These are phyloP conservation scores for Phlebiopsis flavidoalba DNA, from an alignment of 768 basidiomycete species.

Conservation along the genomic window DNA sequence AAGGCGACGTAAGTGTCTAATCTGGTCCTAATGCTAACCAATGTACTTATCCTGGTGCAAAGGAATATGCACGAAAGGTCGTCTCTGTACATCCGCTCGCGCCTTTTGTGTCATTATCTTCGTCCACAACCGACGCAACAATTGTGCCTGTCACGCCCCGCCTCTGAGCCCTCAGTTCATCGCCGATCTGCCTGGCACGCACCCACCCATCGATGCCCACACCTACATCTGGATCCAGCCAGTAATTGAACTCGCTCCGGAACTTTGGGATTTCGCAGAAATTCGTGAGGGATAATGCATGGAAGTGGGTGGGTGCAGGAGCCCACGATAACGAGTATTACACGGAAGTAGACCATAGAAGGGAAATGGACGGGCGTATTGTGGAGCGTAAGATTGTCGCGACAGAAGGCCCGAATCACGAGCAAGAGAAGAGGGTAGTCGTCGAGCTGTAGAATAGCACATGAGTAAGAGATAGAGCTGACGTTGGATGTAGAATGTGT, in stretches of 20 bases:
- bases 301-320: constrained; percentile 64
- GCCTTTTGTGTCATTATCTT: constrained; percentile 26
- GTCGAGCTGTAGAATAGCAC: background rate
- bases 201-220: constrained; percentile 41
- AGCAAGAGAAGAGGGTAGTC: constrained; percentile 1
- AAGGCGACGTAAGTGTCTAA: constrained; percentile 59
- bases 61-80: constrained; percentile 69
- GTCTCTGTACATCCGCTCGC: constrained; percentile 57
- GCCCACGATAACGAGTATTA: constrained; percentile 34
- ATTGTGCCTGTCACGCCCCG: constrained; percentile 35
- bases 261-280: constrained; percentile 80
- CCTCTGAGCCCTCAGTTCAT: constrained; percentile 32
- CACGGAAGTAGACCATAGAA: constrained; percentile 47
- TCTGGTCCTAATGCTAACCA: background rate
- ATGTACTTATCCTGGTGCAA: background rate
- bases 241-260: constrained; percentile 40
- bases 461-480: no score
- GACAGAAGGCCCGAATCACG: background rate
- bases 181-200: constrained; percentile 21
- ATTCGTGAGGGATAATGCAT: constrained; percentile 71
- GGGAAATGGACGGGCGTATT: constrained; percentile 34
- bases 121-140: constrained; percentile 25
- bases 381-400: constrained; percentile 15
- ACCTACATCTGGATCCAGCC: constrained; percentile 67
- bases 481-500: no score